Evolutionary conservation across 2,329 filamentous ascomycete species (phyloP).

Genomic region (Fusarium clavum): DNA sequence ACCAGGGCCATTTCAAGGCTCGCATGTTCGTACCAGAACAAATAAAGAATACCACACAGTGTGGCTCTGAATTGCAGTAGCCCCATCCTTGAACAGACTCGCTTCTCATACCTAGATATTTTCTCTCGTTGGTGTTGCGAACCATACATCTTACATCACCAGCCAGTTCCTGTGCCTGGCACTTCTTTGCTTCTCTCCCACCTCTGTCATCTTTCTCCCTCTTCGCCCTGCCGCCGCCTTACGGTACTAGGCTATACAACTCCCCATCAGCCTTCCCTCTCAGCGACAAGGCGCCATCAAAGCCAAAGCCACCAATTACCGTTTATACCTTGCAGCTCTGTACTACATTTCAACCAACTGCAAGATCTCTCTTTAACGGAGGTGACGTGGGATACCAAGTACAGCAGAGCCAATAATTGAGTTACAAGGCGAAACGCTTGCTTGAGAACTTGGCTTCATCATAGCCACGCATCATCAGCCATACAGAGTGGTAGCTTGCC

Average conservation of each 20-base stretch:
- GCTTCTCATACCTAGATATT: conserved; percentile 39
- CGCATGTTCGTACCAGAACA: conserved; percentile 42
- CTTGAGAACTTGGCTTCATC: conserved; percentile 38
- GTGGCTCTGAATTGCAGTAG: conserved; percentile 39
- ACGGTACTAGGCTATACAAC: conserved; percentile 28
- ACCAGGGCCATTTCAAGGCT: conserved; percentile 37
- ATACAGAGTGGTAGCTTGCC: conserved; percentile 40
- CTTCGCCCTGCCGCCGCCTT: conserved; percentile 30
- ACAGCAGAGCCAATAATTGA: conserved; percentile 40
- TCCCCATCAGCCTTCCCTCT: conserved; percentile 25
- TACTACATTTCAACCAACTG: conserved; percentile 25
- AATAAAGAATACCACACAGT: conserved; percentile 45
- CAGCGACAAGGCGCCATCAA: conserved; percentile 21
- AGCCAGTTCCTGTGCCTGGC: conserved; percentile 28
- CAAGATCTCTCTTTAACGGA: conserved; percentile 19
- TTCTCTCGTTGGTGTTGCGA: conserved; percentile 38
- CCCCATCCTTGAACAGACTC: conserved; percentile 36
- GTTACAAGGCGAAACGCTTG: conserved; percentile 39
- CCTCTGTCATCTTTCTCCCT: conserved; percentile 33
- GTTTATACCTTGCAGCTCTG: conserved; percentile 19
- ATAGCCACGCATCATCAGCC: conserved; percentile 40
- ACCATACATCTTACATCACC: conserved; percentile 46
- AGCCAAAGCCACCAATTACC: conserved; percentile 18
- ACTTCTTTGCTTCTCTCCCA: conserved; percentile 32
- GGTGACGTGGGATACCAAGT: conserved; percentile 30